phyloP scores from a whole-genome alignment of 371 early-diverging fungal genomes.

The Choanephora cucurbitarum region DNA sequence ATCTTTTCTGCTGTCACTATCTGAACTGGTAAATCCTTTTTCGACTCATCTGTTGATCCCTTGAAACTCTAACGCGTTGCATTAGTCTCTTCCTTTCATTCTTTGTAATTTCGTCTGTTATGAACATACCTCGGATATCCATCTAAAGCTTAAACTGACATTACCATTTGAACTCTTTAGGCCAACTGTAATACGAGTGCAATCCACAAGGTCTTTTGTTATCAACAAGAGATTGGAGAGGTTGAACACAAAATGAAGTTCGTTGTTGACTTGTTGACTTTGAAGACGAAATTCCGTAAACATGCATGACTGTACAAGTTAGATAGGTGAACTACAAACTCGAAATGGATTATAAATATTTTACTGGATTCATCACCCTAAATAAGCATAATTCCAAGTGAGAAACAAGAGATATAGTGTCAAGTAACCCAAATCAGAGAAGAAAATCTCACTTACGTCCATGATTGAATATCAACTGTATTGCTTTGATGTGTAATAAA shows the following conservation, averaged over 20 bases:
- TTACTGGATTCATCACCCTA: neutral
- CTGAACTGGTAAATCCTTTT: conserved; percentile 41
- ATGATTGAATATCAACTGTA: conserved; percentile 53
- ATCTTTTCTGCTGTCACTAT: conserved; percentile 11
- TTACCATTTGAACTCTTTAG: conserved; percentile 41
- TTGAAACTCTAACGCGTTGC: conserved; percentile 4
- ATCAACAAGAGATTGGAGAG: conserved; percentile 52
- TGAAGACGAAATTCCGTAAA: conserved; percentile 61
- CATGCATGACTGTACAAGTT: conserved; percentile 43
- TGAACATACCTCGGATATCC: conserved; percentile 25
- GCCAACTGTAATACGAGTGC: conserved; percentile 33
- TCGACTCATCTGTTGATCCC: conserved; percentile 33
- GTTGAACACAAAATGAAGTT: conserved; percentile 50
- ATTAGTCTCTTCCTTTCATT: neutral
- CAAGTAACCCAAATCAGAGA: too few species aligned
- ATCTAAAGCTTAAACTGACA: conserved; percentile 40
- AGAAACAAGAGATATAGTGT: too few species aligned
- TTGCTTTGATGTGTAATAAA: conserved; percentile 49
- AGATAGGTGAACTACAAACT: too few species aligned
- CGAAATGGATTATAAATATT: neutral
- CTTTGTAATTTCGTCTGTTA: neutral
- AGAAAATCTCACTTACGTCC: conserved; percentile 59
- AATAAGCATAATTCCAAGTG: neutral
- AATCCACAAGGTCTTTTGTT: conserved; percentile 44
- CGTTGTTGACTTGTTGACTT: conserved; percentile 36